Percentiles rank a stretch among this genome's conserved stretches.
These are phyloP conservation scores for Xanthoceras sorbifolium DNA, from an alignment of 345 rosid species.

Conservation along the genomic window DNA sequence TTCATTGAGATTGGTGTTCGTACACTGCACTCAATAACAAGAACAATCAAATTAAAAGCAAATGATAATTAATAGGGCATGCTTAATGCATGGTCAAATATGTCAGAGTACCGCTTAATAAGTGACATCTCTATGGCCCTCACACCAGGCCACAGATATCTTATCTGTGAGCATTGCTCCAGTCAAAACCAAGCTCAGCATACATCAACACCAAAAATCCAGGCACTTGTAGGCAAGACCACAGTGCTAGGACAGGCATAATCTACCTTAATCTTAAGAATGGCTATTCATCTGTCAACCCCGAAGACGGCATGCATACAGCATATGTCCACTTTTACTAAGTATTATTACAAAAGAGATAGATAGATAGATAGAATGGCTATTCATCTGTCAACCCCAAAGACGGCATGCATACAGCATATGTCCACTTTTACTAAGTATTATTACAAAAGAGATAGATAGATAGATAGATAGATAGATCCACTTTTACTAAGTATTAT, in stretches of 20 bases:
- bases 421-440: background rate
- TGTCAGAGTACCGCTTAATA: background rate
- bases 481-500: too few relatives aligned
- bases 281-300: background rate
- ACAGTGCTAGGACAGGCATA: background rate
- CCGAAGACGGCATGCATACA: slow-evolving; percentile 3
- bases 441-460: slow-evolving; percentile 15
- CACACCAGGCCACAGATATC: background rate
- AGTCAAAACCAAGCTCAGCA: background rate
- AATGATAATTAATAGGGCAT: background rate
- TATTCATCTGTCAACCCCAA: background rate
- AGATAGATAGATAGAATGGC: slow-evolving; percentile 28
- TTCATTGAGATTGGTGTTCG: slow-evolving; percentile 98
- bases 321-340: background rate
- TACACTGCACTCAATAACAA: slow-evolving; percentile 61
- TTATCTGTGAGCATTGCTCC: background rate
- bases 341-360: background rate
- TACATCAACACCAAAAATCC: background rate
- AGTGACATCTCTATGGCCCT: background rate
- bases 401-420: background rate
- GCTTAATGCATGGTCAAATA: background rate
- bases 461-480: too few relatives aligned
- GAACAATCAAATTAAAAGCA: slow-evolving; percentile 19
- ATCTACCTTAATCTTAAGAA: background rate
- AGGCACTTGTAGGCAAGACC: background rate